Base-by-base conservation (phyloP, 1,284 basidiomycete species). In the Microbotryum lychnidis-dioicae region DNA sequence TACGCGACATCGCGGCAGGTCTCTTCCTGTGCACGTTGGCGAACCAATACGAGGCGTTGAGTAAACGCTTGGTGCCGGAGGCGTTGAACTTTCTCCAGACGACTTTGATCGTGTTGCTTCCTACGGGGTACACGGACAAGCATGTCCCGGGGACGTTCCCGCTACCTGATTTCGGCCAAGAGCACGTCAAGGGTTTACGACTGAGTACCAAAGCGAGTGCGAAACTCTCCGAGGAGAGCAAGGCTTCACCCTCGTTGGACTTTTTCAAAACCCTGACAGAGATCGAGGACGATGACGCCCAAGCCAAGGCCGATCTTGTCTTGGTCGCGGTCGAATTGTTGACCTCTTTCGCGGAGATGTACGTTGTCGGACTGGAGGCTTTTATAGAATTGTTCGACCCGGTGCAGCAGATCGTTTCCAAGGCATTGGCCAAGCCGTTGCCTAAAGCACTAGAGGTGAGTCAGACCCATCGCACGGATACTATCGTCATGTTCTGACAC, bases 61-160 rank as follows among this genome's bases (percentile, higher is more conserved):
- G 91, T 18, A 91, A 89, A 73, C 84, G 94, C 6, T 77, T 94
- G 47, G 83, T 96, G 4, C 96, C 96, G 0, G 96, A 99, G 75
- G 89, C 82, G 2, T 73, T 92, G 67, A 94, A 89, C 75, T 94
- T 94, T 73, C 72, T 91, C 42, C 77, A 85, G 20, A 86, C 86
- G 63, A 74, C 83, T 4, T 74, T 89, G 42, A 76, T 91, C 27
- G 83, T 89, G 68, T 81, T 97, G 10, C 80, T 85, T 0, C 88
- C 87, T 0, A 81, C 83, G 69, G 69, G 70, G 20, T 84, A 83
- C 73, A 75, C 76, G 42, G 50, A 54, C 46, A 75, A 76, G 52
- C 76, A 78, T 2, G 69, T 89, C 47, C 87, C 85, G 5, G 85
- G 84, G 2, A 76, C 75, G 6, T 86, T 89, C 73, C 81, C 88